Evolutionary conservation across 306 rosid genomes (phyloP).

Genomic region (Gastrolobium villosum): DNA sequence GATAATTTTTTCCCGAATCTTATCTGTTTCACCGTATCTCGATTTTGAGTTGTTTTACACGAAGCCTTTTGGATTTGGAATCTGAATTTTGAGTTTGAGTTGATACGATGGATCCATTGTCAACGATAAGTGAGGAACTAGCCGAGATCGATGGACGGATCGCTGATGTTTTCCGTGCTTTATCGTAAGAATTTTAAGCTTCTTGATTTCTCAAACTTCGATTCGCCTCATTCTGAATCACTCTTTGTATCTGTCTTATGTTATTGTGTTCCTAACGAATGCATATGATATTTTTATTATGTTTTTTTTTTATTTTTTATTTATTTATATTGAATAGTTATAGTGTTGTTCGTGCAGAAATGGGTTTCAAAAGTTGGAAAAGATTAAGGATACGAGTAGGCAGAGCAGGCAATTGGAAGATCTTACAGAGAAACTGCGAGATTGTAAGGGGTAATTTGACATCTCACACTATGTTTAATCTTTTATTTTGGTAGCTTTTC

Average conservation of each 20-base stretch:
- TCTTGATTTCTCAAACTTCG: too few species aligned
- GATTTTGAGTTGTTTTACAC: too few species aligned
- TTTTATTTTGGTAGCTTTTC: background rate
- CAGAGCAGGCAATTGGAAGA: constrained; percentile 92
- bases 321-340: too few species aligned
- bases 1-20: too few species aligned
- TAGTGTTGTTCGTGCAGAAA: constrained; percentile 59
- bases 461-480: background rate
- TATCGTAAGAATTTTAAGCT: constrained; percentile 63
- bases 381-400: constrained; percentile 89
- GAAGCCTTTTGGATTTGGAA: too few species aligned
- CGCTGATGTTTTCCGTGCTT: constrained; percentile 80
- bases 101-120: constrained; percentile 66
- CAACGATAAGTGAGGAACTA: constrained; percentile 86
- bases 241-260: too few species aligned
- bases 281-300: too few species aligned
- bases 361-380: constrained; percentile 98
- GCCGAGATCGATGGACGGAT: constrained; percentile 92
- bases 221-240: too few species aligned
- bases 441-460: constrained; percentile 75
- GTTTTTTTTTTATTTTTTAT: too few species aligned
- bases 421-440: constrained; percentile 92
- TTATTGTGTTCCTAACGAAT: too few species aligned
- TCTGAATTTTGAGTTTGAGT: background rate
- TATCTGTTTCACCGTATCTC: too few species aligned